Conservation (phyloP, 2,329 filamentous ascomycete genomes). For the Alternaria infectoria region DNA sequence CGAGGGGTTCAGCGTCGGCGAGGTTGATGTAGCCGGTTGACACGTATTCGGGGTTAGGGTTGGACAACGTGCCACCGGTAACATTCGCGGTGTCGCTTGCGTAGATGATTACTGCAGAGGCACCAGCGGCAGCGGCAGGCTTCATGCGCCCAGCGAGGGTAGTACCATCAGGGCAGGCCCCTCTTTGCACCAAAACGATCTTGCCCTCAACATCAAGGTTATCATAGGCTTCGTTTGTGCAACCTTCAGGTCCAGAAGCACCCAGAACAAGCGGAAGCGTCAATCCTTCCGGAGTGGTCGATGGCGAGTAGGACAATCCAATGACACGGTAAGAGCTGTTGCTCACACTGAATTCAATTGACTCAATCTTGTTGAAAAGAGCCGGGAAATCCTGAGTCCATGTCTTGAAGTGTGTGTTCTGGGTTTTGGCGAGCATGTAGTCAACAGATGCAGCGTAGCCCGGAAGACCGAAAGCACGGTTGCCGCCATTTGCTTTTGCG, state of each 20-base stretch:
- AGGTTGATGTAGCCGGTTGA: conserved; percentile 53
- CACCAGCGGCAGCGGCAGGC: conserved; percentile 51
- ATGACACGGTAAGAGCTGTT: conserved; percentile 48
- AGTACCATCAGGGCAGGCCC: conserved; percentile 51
- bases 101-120: conserved; percentile 52
- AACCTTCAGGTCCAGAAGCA: conserved; percentile 49
- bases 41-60: conserved; percentile 46
- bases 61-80: conserved; percentile 50
- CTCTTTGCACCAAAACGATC: conserved; percentile 53
- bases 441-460: conserved; percentile 66
- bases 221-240: conserved; percentile 48
- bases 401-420: conserved; percentile 46
- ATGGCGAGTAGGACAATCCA: conserved; percentile 57
- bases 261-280: conserved; percentile 51
- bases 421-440: conserved; percentile 60
- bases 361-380: conserved; percentile 51
- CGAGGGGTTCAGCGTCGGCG: conserved; percentile 52
- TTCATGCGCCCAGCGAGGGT: conserved; percentile 50
- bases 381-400: conserved; percentile 60
- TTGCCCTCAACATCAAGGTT: conserved; percentile 49
- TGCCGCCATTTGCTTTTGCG: conserved; percentile 62
- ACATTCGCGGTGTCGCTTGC: conserved; percentile 46
- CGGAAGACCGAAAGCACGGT: conserved; percentile 65
- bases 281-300: conserved; percentile 54
- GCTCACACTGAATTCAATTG: conserved; percentile 50